A percentile compares a stretch with the other conserved stretches of the same genome.
Conservation (phyloP, 2,329 filamentous ascomycete genomes). For the Monosporascus sp. region DNA sequence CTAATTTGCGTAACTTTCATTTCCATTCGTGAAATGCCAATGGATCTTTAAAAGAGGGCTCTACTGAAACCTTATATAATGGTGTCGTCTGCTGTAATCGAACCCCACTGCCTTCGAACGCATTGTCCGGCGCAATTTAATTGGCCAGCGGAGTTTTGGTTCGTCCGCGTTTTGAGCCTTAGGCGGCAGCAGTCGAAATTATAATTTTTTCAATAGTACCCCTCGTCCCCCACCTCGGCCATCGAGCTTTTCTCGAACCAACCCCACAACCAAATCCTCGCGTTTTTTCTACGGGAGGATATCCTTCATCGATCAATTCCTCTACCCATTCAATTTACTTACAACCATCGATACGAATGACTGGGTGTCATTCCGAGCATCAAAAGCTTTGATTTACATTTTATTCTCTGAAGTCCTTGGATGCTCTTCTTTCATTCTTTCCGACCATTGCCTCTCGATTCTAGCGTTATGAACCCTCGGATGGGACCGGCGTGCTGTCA, state of each 20-base stretch:
- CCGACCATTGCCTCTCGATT: background rate
- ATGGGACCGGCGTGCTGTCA: background rate
- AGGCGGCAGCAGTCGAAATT: background rate
- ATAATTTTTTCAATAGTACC: background rate
- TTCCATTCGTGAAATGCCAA: too few species aligned
- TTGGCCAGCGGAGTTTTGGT: background rate
- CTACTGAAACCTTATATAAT: background rate
- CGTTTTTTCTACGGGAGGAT: background rate
- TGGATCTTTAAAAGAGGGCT: too few species aligned
- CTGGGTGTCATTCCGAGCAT: background rate
- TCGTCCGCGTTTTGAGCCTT: background rate
- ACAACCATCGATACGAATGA: background rate
- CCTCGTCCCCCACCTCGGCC: background rate
- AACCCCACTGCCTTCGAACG: background rate
- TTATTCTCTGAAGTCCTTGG: background rate
- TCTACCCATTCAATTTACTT: background rate
- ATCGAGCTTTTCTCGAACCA: background rate
- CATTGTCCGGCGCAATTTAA: too few species aligned
- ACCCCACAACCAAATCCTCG: background rate
- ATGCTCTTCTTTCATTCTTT: too few species aligned
- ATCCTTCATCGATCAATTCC: background rate
- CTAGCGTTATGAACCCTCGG: background rate
- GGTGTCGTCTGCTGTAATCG: background rate
- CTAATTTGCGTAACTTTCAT: too few species aligned
- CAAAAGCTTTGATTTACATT: background rate